Percentiles rank a stretch among this genome's conserved stretches.
Evolutionary conservation across 805 yeast genomes (phyloP).

Genomic region (Kodamaea restingae): DNA sequence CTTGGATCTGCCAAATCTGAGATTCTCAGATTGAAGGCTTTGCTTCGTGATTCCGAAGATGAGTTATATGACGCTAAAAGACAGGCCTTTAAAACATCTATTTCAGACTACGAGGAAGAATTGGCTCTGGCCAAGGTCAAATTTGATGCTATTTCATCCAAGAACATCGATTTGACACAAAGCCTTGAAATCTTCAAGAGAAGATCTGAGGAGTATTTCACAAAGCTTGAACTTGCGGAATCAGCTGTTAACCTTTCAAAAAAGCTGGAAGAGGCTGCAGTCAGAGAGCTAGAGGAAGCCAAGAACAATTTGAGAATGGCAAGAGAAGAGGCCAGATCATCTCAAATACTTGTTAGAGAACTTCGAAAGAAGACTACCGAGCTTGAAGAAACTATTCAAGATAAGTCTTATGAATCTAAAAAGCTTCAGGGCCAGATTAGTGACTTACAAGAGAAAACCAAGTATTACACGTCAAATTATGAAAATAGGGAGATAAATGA

Average conservation of each 20-base stretch:
- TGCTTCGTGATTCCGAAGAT: slow-evolving; percentile 41
- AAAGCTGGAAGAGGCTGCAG: slow-evolving; percentile 54
- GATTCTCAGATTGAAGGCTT: slow-evolving; percentile 37
- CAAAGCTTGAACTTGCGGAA: slow-evolving; percentile 75
- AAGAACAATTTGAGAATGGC: slow-evolving; percentile 41
- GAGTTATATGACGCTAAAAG: slow-evolving; percentile 41
- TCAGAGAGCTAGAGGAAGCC: slow-evolving; percentile 45
- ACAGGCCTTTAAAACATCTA: slow-evolving; percentile 36
- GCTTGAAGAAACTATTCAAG: slow-evolving; percentile 54
- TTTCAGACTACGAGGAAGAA: slow-evolving; percentile 34
- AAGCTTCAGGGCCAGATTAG: slow-evolving; percentile 46
- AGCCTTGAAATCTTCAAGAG: slow-evolving; percentile 59
- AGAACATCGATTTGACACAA: slow-evolving; percentile 51
- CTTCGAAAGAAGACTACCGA: slow-evolving; percentile 48
- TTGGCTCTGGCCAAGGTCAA: slow-evolving; percentile 51
- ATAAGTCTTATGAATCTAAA: slow-evolving; percentile 51
- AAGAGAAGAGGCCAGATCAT: slow-evolving; percentile 49
- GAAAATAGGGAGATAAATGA: slow-evolving; percentile 39
- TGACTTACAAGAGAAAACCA: slow-evolving; percentile 53
- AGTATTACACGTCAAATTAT: slow-evolving; percentile 47
- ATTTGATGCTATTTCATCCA: slow-evolving; percentile 52
- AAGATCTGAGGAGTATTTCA: slow-evolving; percentile 70
- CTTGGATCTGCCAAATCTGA: slow-evolving; percentile 39
- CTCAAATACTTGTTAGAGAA: slow-evolving; percentile 52
- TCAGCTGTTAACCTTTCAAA: slow-evolving; percentile 60